Conservation (phyloP, 140 eudicot species). For the Flaveria floridana region DNA sequence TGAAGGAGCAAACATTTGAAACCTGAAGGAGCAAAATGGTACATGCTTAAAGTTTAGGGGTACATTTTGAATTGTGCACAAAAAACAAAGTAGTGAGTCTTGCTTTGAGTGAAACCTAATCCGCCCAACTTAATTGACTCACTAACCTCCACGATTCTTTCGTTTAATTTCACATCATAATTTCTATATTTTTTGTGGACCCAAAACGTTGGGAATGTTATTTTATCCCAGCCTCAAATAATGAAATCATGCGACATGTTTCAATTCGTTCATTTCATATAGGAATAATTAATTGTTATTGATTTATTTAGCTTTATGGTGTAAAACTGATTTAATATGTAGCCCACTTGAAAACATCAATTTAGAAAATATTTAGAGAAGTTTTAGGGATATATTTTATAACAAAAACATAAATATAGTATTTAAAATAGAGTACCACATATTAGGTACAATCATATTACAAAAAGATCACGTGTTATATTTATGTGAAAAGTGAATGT, state of each 20-base stretch:
- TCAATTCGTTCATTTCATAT: no score
- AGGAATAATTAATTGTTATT: no score
- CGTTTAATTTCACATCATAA: neutral
- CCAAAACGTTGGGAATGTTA: neutral
- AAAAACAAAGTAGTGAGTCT: neutral
- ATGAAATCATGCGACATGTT: neutral
- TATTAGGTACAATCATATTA: no score
- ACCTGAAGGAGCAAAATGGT: neutral
- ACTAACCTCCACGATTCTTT: slow-evolving; percentile 12
- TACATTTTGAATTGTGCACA: neutral
- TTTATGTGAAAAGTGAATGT: no score
- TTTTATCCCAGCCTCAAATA: slow-evolving; percentile 17
- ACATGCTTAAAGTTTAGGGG: slow-evolving; percentile 13
- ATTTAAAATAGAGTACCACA: no score
- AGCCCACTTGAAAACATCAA: no score
- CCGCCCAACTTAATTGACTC: slow-evolving; percentile 30
- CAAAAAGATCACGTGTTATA: no score
- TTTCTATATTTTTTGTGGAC: neutral
- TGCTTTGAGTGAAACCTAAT: neutral
- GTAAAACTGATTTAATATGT: neutral
- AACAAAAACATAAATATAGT: no score
- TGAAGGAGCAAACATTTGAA: neutral
- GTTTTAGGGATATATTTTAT: no score
- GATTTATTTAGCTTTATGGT: neutral
- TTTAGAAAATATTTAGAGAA: no score